Percentiles rank a stretch among this genome's conserved stretches.
phyloP scores from a whole-genome alignment of 2,329 filamentous ascomycete genomes.

The Helotiales sp. region DNA sequence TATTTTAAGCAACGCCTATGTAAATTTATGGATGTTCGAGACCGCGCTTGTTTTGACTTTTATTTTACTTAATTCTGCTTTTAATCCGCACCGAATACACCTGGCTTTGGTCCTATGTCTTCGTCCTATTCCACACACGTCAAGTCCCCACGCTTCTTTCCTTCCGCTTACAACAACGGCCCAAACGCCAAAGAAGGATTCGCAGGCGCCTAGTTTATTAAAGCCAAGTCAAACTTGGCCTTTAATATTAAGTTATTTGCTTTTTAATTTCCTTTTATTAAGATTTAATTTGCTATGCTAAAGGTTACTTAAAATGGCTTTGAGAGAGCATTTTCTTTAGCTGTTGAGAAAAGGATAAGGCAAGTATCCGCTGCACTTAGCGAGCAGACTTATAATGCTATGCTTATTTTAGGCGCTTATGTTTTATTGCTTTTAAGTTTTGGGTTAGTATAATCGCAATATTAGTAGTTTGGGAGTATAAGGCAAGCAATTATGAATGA shows the following conservation, averaged over 20 bases:
- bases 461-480: not conserved
- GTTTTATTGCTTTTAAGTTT: not conserved
- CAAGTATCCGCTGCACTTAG: not conserved
- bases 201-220: not conserved
- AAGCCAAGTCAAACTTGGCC: not conserved
- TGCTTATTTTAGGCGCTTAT: not conserved
- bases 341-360: not conserved
- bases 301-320: not conserved
- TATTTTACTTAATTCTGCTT: slow-evolving; percentile 85
- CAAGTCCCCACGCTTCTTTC: slow-evolving; percentile 62
- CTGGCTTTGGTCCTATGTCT: slow-evolving; percentile 77
- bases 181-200: too few species aligned
- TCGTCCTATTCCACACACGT: slow-evolving; percentile 52
- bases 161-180: slow-evolving; percentile 59
- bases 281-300: not conserved
- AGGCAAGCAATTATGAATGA: too few species aligned
- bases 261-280: not conserved
- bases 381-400: not conserved
- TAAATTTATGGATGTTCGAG: slow-evolving; percentile 95
- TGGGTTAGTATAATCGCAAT: not conserved
- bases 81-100: slow-evolving; percentile 93
- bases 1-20: slow-evolving; percentile 94
- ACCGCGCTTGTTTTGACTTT: slow-evolving; percentile 90
- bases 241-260: not conserved
- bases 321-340: not conserved